Base-by-base conservation (phyloP, 192 early-diverging fungal genomes). In the Pilaira anomala region DNA sequence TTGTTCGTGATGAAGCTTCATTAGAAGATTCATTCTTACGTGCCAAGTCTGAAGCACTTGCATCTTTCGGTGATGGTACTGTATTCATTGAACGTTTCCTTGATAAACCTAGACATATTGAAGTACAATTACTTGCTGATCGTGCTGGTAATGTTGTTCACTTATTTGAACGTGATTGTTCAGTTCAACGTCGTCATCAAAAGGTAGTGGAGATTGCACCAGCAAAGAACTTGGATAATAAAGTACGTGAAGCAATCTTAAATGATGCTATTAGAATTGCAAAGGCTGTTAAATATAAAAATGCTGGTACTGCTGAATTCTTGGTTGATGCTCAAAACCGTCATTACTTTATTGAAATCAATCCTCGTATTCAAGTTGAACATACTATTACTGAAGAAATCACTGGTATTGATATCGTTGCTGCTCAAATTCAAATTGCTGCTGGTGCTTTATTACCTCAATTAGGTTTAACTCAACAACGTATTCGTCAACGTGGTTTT, bases 301-400 rank as follows among this genome's bases (percentile, higher is more conserved):
- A 95, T 74, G 96, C 96, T 19, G 96, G 96, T 60, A 98, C 96
- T 0, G 96, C 91, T 36, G 96, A 98, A 73, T 98, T 97, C 81
- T 83, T 98, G 62, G 92, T 96, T 1, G 95, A 97, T 71, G 64
- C 75, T 50, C 81, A 93, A 59, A 86, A 89, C 67, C 83, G 84
- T 49, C 87, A 95, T 80, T 98, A 97, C 84, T 98, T 98, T 65
- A 95, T 98, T 59, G 96, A 98, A 79, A 92, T 97, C 68, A 97
- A 98, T 74, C 94, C 96, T 50, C 87, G 96, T 77, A 91, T 98
- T 59, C 96, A 98, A 78, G 96, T 98, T 25, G 96, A 98, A 79
- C 96, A 98, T 76, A 93, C 93, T 30, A 93, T 97, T 41, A 97
- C 96, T 50, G 96, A 98, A 79, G 93, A 96, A 77, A 87, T 97